Conservation (phyloP, 805 yeast genomes). For the Lachancea meyersii region DNA sequence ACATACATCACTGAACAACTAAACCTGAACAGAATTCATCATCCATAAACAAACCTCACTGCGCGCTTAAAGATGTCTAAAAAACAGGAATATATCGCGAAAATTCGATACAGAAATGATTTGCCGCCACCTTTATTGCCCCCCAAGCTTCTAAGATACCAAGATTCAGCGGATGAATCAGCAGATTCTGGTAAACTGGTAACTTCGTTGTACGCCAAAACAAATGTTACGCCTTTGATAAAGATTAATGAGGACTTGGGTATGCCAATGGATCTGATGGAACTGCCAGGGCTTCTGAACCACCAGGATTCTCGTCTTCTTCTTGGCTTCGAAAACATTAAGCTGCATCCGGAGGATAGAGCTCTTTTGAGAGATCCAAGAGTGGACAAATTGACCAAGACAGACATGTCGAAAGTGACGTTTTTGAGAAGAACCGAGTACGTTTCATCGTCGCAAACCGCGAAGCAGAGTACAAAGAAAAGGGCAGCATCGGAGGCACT, state of each 20-base stretch:
- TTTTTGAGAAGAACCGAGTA: constrained; percentile 94
- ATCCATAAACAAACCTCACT: no score
- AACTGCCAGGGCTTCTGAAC: constrained; percentile 62
- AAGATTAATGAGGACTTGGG: constrained; percentile 61
- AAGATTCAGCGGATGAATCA: constrained; percentile 35
- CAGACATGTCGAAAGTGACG: constrained; percentile 44
- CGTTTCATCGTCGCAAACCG: constrained; percentile 50
- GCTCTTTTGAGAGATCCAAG: constrained; percentile 76
- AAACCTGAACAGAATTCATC: no score
- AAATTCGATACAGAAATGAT: constrained; percentile 74
- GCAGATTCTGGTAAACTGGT: constrained; percentile 51
- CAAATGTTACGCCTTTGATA: constrained; percentile 59
- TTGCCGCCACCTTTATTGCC: constrained; percentile 92
- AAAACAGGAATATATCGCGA: constrained; percentile 74
- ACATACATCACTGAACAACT: background rate
- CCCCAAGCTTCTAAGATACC: constrained; percentile 69
- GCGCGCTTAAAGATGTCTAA: constrained; percentile 35
- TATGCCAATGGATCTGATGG: constrained; percentile 66
- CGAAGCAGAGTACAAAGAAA: constrained; percentile 35
- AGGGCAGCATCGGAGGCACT: constrained; percentile 19
- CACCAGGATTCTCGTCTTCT: constrained; percentile 45
- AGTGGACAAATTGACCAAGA: constrained; percentile 31
- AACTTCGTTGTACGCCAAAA: constrained; percentile 66
- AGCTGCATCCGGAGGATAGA: constrained; percentile 72
- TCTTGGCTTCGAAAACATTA: constrained; percentile 36